Conservation (phyloP, 2,329 filamentous ascomycete genomes). For the Thermothelomyces thermophilus region DNA sequence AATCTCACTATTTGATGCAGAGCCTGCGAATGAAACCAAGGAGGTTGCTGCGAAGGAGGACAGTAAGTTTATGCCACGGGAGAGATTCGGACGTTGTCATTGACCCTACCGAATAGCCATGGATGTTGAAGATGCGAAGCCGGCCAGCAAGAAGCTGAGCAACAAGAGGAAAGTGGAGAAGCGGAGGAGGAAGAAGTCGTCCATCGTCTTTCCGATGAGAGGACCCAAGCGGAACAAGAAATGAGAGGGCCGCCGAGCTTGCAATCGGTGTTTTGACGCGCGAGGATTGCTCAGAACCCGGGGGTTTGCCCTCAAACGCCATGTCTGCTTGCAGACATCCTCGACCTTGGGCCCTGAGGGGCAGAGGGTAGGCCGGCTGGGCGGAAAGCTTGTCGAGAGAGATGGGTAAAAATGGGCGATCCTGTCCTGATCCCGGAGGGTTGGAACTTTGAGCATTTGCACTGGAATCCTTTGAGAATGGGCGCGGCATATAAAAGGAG, state of each 20-base stretch:
- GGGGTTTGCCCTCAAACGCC: neutral
- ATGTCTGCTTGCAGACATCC: neutral
- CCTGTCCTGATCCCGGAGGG: neutral
- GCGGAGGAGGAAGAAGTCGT: conserved; percentile 47
- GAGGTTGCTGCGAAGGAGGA: conserved; percentile 22
- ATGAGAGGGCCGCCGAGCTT: conserved; percentile 11
- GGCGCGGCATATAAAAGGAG: neutral
- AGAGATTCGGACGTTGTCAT: conserved; percentile 11
- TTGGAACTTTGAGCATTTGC: neutral
- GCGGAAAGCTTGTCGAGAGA: neutral
- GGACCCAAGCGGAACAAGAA: conserved; percentile 27
- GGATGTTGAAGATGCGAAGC: conserved; percentile 48
- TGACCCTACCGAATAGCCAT: conserved; percentile 36
- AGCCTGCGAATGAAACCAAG: conserved; percentile 27
- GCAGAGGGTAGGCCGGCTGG: neutral
- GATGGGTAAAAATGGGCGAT: neutral
- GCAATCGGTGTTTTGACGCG: neutral
- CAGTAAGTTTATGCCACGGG: conserved; percentile 15
- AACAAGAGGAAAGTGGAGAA: conserved; percentile 52
- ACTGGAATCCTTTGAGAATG: neutral
- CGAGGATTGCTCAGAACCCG: neutral
- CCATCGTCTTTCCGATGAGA: conserved; percentile 53
- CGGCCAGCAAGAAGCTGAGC: conserved; percentile 31
- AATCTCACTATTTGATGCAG: neutral
- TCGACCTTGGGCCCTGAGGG: neutral